Conservation (phyloP, 257 asterid genomes). For the Coffea canephora region DNA sequence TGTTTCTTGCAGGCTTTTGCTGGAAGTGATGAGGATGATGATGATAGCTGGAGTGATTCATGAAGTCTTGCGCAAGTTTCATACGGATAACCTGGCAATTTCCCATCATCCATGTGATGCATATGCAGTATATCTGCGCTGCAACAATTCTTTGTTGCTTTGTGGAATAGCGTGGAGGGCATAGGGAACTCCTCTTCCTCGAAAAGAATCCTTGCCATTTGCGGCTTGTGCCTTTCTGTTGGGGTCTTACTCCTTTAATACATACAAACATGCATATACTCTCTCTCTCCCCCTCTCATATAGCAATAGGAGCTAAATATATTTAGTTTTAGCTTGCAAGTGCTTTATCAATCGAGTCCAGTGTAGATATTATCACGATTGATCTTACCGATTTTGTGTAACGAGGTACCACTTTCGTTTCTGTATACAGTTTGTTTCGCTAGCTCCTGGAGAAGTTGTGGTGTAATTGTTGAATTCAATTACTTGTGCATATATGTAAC, state of each 20-base stretch:
- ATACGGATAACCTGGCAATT: neutral
- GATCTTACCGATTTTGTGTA: constrained; percentile 5
- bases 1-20: constrained; percentile 65
- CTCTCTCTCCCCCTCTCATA: neutral
- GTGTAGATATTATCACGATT: constrained; percentile 12
- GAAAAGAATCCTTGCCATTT: neutral
- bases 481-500: constrained; percentile 11
- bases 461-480: constrained; percentile 1
- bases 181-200: constrained; percentile 2
- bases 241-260: constrained; percentile 1
- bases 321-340: constrained; percentile 6
- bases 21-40: constrained; percentile 82
- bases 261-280: neutral
- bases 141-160: neutral
- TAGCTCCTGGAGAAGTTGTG: neutral
- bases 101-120: neutral
- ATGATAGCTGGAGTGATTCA: constrained; percentile 81
- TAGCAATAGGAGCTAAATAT: constrained; percentile 8
- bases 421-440: constrained; percentile 7
- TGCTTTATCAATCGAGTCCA: constrained; percentile 9
- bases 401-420: constrained; percentile 4
- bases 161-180: neutral
- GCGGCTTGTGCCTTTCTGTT: neutral
- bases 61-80: constrained; percentile 23
- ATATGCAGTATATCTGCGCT: neutral